Evolutionary conservation across 2,329 filamentous ascomycete species (phyloP).

Genomic region (Hortaea sp.): DNA sequence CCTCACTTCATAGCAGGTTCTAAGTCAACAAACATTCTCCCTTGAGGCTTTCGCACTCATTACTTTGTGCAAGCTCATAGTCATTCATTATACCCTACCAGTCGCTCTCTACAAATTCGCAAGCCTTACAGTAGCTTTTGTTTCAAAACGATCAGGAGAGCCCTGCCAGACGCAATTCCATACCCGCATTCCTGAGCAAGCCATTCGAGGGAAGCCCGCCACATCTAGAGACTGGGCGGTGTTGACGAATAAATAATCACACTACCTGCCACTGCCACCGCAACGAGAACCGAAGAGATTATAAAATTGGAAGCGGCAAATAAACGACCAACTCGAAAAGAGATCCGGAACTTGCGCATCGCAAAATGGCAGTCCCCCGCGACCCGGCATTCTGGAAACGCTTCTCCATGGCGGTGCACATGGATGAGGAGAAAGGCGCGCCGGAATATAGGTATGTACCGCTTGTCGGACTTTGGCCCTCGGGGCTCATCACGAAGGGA

Average conservation of each 20-base stretch:
- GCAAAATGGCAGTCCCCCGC: conserved; percentile 40
- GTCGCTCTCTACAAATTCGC: no score
- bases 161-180: neutral
- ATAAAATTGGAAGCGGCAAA: no score
- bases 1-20: neutral
- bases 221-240: neutral
- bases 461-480: conserved; percentile 1
- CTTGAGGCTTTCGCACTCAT: conserved; percentile 8
- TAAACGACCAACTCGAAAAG: neutral
- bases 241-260: neutral
- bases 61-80: conserved; percentile 8
- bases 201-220: neutral
- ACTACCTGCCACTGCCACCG: neutral
- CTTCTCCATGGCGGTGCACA: conserved; percentile 48
- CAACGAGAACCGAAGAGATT: no score
- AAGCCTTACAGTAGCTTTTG: no score
- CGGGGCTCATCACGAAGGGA: no score
- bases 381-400: conserved; percentile 53
- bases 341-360: neutral
- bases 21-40: neutral
- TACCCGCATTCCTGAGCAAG: conserved; percentile 6
- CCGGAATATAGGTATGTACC: neutral
- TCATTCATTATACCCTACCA: conserved; percentile 6
- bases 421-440: conserved; percentile 37
- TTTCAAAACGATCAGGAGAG: neutral